These are phyloP conservation scores for Rhododendron molle DNA, from an alignment of 148 eudicot genomes.

Conservation along the genomic window DNA sequence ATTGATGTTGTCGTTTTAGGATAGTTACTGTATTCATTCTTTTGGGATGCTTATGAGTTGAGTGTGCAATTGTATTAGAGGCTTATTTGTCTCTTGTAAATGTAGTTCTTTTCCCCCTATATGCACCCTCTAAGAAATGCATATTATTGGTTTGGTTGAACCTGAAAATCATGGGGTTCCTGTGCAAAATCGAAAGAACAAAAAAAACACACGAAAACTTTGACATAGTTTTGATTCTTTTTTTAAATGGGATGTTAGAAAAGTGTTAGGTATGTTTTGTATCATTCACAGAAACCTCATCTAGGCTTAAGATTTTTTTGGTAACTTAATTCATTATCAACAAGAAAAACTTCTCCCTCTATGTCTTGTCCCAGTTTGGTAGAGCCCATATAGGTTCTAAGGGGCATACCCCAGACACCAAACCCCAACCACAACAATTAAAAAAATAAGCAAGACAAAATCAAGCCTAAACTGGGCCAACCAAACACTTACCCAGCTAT, in stretches of 20 bases:
- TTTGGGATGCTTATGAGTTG: not conserved
- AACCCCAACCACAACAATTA: not conserved
- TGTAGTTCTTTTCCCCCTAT: not conserved
- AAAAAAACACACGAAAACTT: not conserved
- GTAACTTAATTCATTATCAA: not conserved
- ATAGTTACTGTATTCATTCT: not conserved
- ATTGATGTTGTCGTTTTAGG: not conserved
- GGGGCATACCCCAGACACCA: not conserved
- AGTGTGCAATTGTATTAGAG: not conserved
- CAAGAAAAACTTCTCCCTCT: not conserved
- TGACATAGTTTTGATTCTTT: not conserved
- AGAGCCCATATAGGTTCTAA: not conserved
- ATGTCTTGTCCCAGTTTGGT: too few species aligned
- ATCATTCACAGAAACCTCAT: not conserved
- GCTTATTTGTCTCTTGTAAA: not conserved
- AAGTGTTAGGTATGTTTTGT: not conserved
- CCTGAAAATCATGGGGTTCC: not conserved
- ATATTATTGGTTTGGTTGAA: not conserved
- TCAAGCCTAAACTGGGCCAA: not conserved
- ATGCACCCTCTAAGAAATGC: not conserved
- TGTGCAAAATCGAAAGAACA: not conserved
- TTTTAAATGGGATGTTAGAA: not conserved
- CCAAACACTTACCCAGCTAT: not conserved
- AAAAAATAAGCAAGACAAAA: not conserved
- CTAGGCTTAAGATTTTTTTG: not conserved